phyloP scores from a whole-genome alignment of 306 rosid genomes.

The barrel medic (Medicago truncatula) region DNA sequence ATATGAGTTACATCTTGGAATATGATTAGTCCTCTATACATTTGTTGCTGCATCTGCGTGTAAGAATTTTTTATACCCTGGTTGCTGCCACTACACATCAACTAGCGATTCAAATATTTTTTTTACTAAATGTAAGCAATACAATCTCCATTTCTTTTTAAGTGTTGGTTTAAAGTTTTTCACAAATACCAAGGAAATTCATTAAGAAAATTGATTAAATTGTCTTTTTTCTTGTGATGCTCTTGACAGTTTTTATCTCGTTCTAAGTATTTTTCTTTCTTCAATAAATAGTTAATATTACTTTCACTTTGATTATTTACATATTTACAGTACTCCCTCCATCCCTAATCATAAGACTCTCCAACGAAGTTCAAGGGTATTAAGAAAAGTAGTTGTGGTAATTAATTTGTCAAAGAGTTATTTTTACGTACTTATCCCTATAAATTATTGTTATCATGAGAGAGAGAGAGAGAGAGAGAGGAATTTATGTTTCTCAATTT shows the following conservation, averaged over 20 bases:
- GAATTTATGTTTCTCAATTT: no score
- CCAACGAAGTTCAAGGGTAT: no score
- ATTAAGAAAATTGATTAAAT: background rate
- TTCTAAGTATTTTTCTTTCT: background rate
- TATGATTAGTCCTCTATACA: background rate
- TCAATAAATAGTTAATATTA: background rate
- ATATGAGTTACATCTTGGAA: background rate
- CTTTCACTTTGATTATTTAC: no score
- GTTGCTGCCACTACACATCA: background rate
- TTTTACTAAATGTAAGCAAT: background rate
- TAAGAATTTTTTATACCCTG: background rate
- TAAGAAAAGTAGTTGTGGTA: no score
- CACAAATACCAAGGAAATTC: background rate
- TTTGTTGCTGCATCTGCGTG: background rate
- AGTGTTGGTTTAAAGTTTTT: background rate
- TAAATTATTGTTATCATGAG: no score
- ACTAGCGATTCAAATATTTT: background rate
- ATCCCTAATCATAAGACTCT: no score
- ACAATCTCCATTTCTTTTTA: background rate
- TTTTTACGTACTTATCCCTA: no score
- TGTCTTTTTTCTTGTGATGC: background rate
- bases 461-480: no score
- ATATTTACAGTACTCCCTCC: no score
- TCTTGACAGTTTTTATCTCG: background rate
- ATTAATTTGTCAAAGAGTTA: no score